phyloP scores from a whole-genome alignment of 2,329 filamentous ascomycete species.

The Xylaria sp. region DNA sequence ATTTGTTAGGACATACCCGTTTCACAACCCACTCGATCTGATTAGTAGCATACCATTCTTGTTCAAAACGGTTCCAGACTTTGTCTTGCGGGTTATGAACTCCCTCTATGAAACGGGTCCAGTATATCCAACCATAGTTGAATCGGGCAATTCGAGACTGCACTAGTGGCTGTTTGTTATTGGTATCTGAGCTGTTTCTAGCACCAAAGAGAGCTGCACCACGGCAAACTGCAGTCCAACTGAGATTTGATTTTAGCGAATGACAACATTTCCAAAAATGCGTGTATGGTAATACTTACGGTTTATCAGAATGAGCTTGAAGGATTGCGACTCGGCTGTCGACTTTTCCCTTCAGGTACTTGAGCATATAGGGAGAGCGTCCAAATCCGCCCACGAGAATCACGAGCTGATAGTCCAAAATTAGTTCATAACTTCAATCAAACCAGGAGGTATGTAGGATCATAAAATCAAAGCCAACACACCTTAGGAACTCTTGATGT shows the following conservation, averaged over 20 bases:
- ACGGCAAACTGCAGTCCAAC: conserved; percentile 37
- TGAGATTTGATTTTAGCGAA: conserved; percentile 2
- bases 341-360: conserved; percentile 11
- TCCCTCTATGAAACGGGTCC: neutral
- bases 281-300: conserved; percentile 14
- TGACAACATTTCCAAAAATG: neutral
- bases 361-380: conserved; percentile 29
- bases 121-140: conserved; percentile 1
- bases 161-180: neutral
- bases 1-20: conserved; percentile 4
- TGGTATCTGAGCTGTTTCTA: neutral
- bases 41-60: neutral
- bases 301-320: conserved; percentile 22
- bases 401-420: conserved; percentile 12
- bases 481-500: conserved; percentile 18
- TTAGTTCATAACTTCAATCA: neutral
- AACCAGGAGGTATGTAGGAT: neutral
- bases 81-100: conserved; percentile 19
- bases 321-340: conserved; percentile 4
- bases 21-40: conserved; percentile 24
- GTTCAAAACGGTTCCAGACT: neutral
- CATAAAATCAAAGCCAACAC: neutral
- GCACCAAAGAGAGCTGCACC: conserved; percentile 32
- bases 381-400: conserved; percentile 40
- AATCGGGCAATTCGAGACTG: conserved; percentile 20